Conservation (phyloP, 202 grass and related monocot genomes). For the Alloteropsis angusta region DNA sequence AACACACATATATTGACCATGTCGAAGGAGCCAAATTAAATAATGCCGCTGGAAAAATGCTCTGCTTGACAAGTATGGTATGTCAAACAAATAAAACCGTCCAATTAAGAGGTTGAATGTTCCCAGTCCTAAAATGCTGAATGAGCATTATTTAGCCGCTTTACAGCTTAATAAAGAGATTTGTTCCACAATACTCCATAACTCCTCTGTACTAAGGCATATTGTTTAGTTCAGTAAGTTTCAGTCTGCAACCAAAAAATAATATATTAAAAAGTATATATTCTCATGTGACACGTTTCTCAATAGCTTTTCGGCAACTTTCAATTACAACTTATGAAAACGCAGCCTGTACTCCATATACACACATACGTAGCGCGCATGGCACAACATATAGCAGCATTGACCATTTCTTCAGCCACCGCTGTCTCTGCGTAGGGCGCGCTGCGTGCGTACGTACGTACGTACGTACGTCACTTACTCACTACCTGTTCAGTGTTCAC, state of each 20-base stretch:
- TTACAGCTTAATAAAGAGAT: background rate
- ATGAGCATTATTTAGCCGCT: background rate
- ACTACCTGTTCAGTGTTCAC: no score
- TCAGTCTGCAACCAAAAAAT: no score
- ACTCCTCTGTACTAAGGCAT: background rate
- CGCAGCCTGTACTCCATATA: no score
- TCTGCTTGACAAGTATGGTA: background rate
- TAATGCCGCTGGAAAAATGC: background rate
- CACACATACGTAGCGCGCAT: background rate
- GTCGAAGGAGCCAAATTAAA: background rate
- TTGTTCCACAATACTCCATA: background rate
- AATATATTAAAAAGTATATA: no score
- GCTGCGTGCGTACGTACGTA: background rate
- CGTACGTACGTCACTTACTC: no score
- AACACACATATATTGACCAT: background rate
- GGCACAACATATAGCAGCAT: background rate
- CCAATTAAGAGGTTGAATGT: background rate
- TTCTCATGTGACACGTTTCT: no score
- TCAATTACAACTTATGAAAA: no score
- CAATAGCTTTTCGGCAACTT: no score
- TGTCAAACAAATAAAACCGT: background rate
- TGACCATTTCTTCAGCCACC: slow-evolving; percentile 3
- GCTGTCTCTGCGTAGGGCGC: background rate
- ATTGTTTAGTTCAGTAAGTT: no score
- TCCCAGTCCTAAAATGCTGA: background rate